phyloP scores from a whole-genome alignment of 2,329 filamentous ascomycete species.

The Colletotrichum kahawae region DNA sequence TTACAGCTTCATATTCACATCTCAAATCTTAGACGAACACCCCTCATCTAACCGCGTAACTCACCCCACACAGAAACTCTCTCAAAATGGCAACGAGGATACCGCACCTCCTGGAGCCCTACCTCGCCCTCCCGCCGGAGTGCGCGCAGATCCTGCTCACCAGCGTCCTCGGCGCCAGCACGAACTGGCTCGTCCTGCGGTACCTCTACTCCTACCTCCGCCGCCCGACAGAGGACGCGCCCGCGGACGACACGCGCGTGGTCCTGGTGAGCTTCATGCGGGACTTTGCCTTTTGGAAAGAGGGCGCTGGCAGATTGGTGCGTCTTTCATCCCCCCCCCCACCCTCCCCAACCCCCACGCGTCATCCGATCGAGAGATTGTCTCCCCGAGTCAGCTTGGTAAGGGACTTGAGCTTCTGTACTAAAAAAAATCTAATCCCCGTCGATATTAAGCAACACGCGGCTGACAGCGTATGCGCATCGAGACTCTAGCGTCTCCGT shows the following conservation, averaged over 20 bases:
- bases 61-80: background rate
- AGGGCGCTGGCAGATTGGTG: constrained; percentile 71
- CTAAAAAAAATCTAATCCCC: too few relatives aligned
- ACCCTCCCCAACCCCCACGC: too few relatives aligned
- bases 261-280: constrained; percentile 85
- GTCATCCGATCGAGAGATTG: too few relatives aligned
- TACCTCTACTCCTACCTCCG: constrained; percentile 55
- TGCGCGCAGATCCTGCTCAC: constrained; percentile 71
- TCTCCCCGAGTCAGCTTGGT: too few relatives aligned
- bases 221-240: background rate
- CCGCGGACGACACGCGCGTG: constrained; percentile 52
- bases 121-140: constrained; percentile 62
- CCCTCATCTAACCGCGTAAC: fast-evolving
- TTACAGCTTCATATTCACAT: background rate
- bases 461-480: too few relatives aligned
- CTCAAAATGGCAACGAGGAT: constrained; percentile 53
- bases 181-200: constrained; percentile 70
- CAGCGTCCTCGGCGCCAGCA: constrained; percentile 66
- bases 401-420: too few relatives aligned
- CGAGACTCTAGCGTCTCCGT: too few relatives aligned
- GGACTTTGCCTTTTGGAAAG: constrained; percentile 79
- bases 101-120: constrained; percentile 69
- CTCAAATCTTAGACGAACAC: background rate
- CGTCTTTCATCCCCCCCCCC: background rate
- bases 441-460: too few relatives aligned